Conservation (phyloP, 2,329 filamentous ascomycete genomes). For the Paraconiothyrium brasiliense region DNA sequence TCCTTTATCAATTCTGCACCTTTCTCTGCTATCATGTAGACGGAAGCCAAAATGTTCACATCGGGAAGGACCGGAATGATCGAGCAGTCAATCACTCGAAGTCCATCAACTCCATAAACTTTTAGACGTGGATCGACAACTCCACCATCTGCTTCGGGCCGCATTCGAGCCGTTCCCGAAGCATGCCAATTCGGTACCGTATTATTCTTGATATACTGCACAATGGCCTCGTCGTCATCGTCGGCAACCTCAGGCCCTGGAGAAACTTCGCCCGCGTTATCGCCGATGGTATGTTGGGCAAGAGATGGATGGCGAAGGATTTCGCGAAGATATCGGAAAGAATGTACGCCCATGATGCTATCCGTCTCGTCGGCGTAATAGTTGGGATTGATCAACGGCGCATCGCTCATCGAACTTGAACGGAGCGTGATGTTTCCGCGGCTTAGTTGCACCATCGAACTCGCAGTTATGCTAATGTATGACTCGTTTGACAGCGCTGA, state of each 20-base stretch:
- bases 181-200: conserved; percentile 41
- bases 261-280: conserved; percentile 28
- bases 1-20: conserved; percentile 39
- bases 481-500: conserved; percentile 35
- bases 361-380: conserved; percentile 61
- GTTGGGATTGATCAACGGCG: conserved; percentile 63
- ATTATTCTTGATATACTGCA: conserved; percentile 30
- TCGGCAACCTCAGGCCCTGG: conserved; percentile 28
- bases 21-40: conserved; percentile 41
- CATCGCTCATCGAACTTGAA: conserved; percentile 59
- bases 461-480: conserved; percentile 46
- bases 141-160: conserved; percentile 39
- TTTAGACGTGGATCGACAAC: conserved; percentile 41
- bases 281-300: conserved; percentile 24
- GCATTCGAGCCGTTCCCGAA: conserved; percentile 47
- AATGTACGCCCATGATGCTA: conserved; percentile 28
- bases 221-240: conserved; percentile 32
- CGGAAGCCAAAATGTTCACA: conserved; percentile 30
- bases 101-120: conserved; percentile 44
- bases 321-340: conserved; percentile 34
- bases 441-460: conserved; percentile 38
- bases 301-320: conserved; percentile 31
- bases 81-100: conserved; percentile 47
- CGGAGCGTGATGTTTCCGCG: conserved; percentile 61
- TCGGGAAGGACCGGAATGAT: conserved; percentile 39